Base-by-base conservation (phyloP, 352 stramenopile genomes). In the Pythium sukuiense region DNA sequence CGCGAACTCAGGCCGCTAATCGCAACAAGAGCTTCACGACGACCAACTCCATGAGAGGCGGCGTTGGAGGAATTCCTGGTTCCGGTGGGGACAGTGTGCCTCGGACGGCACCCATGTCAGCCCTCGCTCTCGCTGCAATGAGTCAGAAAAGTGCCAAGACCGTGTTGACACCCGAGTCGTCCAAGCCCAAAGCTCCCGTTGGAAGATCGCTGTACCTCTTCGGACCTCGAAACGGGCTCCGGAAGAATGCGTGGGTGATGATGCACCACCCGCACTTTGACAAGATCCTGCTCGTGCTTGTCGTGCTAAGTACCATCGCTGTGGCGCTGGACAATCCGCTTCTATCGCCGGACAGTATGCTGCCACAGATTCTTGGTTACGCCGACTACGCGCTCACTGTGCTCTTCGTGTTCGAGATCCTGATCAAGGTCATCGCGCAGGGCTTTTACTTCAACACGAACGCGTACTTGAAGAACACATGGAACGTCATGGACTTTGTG, bases 401-500 rank as follows among this genome's bases (percentile, higher is more conserved):
- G 9, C 56, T 96, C 1, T 97, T 97, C 56, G 58, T 79, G 5
- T 20, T 89, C 0, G 90, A 97, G 60, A 81, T 94, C 39, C 45
- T 88, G 48, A 63, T 97, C 27, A 96, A 96, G 61, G 67, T 95
- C 9, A 57, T 95, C 39, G 83, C 90, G 1, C 63, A 83, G 12
- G 89, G 89, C 0, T 61, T 97, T 20, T 70, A 73, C 33, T 68
- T 90, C 30, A 69, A 83, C 46, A 49, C 55, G 26, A 52, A 79
- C 29, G 69, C 88, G 16, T 97, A 97, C 70, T 55, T 97, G 11
- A 69, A 65, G n/a, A 74, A 89, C 61, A 73, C 73, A 6, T 97
- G 90, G 90, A 95, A 96, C 60, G 54, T 93, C 1, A 79, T 97
- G 67, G 89, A 97, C 59, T 89, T 90, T 57, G 64, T 88, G 12